Conservation (phyloP, 225 moss, liverwort and hornwort genomes). For the Sphagnum tenellum region DNA sequence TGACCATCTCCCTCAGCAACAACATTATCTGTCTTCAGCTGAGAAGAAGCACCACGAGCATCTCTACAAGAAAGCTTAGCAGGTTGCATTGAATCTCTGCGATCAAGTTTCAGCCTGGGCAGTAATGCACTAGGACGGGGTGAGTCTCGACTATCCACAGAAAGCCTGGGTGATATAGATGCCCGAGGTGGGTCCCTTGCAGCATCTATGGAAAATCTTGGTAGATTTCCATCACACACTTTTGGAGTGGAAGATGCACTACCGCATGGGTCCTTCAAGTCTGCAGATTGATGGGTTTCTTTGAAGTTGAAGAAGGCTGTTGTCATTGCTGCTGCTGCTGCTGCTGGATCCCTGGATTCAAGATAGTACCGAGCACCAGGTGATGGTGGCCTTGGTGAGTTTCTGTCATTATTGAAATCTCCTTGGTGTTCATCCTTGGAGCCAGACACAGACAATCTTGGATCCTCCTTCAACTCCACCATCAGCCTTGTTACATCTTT, state of each 20-base stretch:
- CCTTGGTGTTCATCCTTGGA: constrained; percentile 29
- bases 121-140: constrained; percentile 7
- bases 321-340: neutral
- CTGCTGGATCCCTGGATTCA: constrained; percentile 8
- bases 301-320: constrained; percentile 14
- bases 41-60: neutral
- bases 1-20: neutral
- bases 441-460: constrained; percentile 20
- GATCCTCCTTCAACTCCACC: constrained; percentile 48
- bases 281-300: constrained; percentile 26
- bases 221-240: constrained; percentile 23
- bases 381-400: constrained; percentile 15
- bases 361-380: constrained; percentile 8
- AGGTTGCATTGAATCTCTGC: constrained; percentile 11
- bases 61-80: constrained; percentile 2
- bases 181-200: constrained; percentile 43
- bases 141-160: constrained; percentile 40
- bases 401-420: constrained; percentile 10
- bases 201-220: constrained; percentile 34
- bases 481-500: constrained; percentile 25
- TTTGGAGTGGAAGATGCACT: constrained; percentile 18
- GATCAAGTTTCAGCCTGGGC: constrained; percentile 18
- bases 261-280: constrained; percentile 32
- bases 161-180: constrained; percentile 31
- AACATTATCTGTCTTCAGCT: neutral